Evolutionary conservation across 768 basidiomycete species (phyloP).

Genomic region (Dioszegia aurantiaca): DNA sequence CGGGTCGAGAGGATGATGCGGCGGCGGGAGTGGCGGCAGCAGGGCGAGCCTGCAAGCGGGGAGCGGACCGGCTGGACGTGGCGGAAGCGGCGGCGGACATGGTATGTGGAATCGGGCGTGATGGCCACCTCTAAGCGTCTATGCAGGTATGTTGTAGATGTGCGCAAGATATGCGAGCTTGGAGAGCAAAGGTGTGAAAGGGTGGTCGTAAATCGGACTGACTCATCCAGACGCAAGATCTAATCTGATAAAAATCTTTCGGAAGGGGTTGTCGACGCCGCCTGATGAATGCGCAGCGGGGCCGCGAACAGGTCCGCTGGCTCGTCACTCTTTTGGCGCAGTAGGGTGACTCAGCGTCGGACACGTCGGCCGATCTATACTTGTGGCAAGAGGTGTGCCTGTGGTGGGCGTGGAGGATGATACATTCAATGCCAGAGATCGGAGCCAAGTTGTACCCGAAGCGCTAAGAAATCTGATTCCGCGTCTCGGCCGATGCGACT

Average conservation of each 20-base stretch:
- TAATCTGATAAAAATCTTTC: constrained; percentile 6
- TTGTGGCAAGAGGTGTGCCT: background rate
- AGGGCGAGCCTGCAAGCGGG: constrained; percentile 13
- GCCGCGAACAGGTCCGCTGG: background rate
- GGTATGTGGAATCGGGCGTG: background rate
- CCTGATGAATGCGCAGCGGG: background rate
- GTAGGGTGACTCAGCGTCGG: background rate
- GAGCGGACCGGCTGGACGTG: background rate
- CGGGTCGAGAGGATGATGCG: background rate
- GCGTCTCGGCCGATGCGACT: too few species aligned
- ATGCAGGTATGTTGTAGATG: background rate
- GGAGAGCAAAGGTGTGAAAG: background rate
- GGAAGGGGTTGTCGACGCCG: background rate
- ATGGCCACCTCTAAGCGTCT: background rate
- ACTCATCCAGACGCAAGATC: background rate
- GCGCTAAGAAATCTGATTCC: too few species aligned
- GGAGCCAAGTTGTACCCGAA: too few species aligned
- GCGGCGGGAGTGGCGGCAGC: background rate
- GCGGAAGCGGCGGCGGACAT: constrained; percentile 17
- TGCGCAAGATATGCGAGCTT: background rate
- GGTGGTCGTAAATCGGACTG: background rate
- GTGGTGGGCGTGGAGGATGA: too few species aligned
- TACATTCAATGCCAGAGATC: too few species aligned
- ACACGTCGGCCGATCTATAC: background rate
- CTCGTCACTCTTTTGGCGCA: background rate